Evolutionary conservation across 345 rosid genomes (phyloP).

Genomic region (Gossypium ekmanianum): DNA sequence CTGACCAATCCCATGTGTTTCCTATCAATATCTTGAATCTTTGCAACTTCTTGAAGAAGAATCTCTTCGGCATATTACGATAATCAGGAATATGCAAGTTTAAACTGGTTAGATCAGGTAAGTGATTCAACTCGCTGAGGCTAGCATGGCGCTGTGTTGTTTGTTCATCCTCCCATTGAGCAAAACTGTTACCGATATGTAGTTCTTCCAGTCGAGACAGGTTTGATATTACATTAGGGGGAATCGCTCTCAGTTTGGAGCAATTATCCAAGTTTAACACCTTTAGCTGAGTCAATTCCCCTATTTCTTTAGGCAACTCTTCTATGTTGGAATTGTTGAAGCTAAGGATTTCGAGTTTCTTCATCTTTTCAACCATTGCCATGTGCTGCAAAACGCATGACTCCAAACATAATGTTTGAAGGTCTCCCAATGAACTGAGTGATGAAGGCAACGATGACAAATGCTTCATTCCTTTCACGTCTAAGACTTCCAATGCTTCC

Average conservation of each 20-base stretch:
- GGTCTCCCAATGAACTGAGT: conserved; percentile 11
- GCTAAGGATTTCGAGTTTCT: conserved; percentile 31
- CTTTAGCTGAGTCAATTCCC: conserved; percentile 19
- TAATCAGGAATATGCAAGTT: conserved; percentile 15
- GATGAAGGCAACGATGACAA: conserved; percentile 17
- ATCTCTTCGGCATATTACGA: not conserved
- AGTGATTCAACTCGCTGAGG: conserved; percentile 14
- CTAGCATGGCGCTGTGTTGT: conserved; percentile 3
- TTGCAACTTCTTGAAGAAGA: conserved; percentile 5
- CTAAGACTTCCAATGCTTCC: conserved; percentile 20
- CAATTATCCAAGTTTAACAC: conserved; percentile 29
- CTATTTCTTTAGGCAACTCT: conserved; percentile 22
- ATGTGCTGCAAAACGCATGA: conserved; percentile 17
- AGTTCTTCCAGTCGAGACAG: conserved; percentile 32
- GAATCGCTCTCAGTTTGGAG: conserved; percentile 20
- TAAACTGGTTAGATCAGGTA: conserved; percentile 8
- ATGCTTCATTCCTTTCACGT: conserved; percentile 15
- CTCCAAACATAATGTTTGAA: conserved; percentile 25
- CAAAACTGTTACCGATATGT: conserved; percentile 23
- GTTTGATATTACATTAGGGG: conserved; percentile 26
- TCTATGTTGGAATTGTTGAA: conserved; percentile 16
- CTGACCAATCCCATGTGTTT: conserved; percentile 8
- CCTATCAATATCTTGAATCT: conserved; percentile 15
- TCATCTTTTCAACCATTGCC: conserved; percentile 19
- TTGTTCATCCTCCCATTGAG: conserved; percentile 27